Base-by-base conservation (phyloP, 768 basidiomycete genomes). In the Clathrus columnatus region DNA sequence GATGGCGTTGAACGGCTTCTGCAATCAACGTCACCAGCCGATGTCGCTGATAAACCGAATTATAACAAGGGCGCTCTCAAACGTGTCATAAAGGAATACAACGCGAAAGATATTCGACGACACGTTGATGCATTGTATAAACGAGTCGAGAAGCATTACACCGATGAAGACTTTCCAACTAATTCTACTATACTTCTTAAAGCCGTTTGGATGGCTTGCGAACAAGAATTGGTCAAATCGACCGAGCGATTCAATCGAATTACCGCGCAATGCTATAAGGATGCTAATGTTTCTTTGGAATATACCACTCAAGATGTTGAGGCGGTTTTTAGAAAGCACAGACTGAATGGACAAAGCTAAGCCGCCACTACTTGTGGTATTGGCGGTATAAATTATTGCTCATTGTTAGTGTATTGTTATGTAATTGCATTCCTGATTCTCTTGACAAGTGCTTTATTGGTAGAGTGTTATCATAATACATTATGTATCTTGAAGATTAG, bases 61-160 rank as follows among this genome's bases (percentile, higher is more conserved):
- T 96, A 89, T 68, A 90, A 75, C 63, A 83, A 84, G 62, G 79
- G 82, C 0, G 72, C 85, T 0, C 71, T 95, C n/a, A 91, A 89
- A 68, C 91, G 89, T 64, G 77, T 88, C 14, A 70, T 91, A 48
- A 91, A 89, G 65, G 94, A 96, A 63, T 86, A 82, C 67, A 85
- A 79, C 59, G 71, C 81, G 36, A 98, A 96, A 69, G 95, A 98
- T 67, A 72, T 98, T 11, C 84, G 89, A 32, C 95, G 95, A 67
- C 77, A 87, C 58, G 73, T 95, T 50, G 95, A 97, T 54, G 79
- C 80, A 7, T 75, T 98, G 32, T 85, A 84, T 69, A 90, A 90
- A 65, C 83, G 95, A 8, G 90, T 98, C 26, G 91, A 95, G 69
- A 98, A 98, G 69, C 95, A 98, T 65, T 97, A 96, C 64, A 85